Evolutionary conservation across 1,284 basidiomycete genomes (phyloP).

Genomic region (Clitocybe nebularis): DNA sequence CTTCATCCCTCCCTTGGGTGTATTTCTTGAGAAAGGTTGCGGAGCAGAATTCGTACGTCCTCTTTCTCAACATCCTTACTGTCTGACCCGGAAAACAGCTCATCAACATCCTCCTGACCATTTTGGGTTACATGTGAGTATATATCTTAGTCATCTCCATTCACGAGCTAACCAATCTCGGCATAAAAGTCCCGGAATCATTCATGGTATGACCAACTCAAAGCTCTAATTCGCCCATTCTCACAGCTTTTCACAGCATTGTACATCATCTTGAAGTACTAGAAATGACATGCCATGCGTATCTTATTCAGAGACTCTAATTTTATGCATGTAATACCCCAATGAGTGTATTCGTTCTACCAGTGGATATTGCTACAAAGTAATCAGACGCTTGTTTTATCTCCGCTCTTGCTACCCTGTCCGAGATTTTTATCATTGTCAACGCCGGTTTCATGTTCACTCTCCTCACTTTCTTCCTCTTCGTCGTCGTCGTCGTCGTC

Average conservation of each 20-base stretch:
- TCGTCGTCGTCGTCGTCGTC: constrained; percentile 7
- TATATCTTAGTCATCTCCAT: constrained; percentile 2
- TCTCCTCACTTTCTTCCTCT: constrained; percentile 21
- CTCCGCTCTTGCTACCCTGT: not conserved
- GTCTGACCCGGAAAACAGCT: constrained; percentile 30
- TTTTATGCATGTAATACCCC: constrained; percentile 6
- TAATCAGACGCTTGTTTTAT: not conserved
- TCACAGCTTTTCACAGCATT: constrained; percentile 40
- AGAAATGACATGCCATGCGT: constrained; percentile 11
- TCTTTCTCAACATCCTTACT: constrained; percentile 1
- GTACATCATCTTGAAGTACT: constrained; percentile 67
- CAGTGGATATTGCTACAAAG: not conserved
- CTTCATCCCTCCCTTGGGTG: constrained; percentile 73
- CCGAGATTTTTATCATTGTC: constrained; percentile 8
- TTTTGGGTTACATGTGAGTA: constrained; percentile 67
- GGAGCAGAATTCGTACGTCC: constrained; percentile 55
- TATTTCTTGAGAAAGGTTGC: constrained; percentile 78
- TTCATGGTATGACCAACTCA: constrained; percentile 52
- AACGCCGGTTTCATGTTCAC: constrained; percentile 4
- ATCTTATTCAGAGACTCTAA: not conserved
- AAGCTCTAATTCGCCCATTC: not conserved
- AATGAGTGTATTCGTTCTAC: constrained; percentile 1
- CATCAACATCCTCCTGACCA: constrained; percentile 70
- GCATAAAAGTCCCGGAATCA: constrained; percentile 60
- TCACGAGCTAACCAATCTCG: constrained; percentile 11